Evolutionary conservation across 257 asterid species (phyloP).

Genomic region (Solanum bulbocastanum): DNA sequence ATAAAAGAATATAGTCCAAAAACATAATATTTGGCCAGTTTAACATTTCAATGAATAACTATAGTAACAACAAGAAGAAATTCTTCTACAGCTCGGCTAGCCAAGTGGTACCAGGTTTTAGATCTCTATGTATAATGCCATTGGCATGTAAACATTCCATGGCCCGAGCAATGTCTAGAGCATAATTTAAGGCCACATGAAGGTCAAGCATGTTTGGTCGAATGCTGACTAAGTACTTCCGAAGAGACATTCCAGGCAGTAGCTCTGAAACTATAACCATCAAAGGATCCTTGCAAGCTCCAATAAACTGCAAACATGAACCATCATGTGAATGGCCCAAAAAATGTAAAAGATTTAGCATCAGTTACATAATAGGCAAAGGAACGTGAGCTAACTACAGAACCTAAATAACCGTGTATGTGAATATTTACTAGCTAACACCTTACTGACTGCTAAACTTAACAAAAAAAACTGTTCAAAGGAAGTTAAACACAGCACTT

Average conservation of each 20-base stretch:
- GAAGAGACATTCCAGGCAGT: constrained; percentile 90
- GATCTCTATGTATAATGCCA: constrained; percentile 92
- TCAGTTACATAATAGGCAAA: neutral
- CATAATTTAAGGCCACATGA: constrained; percentile 59
- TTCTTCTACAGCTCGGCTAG: constrained; percentile 18
- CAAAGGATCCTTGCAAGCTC: constrained; percentile 97
- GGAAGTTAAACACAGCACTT: neutral
- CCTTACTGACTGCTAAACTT: neutral
- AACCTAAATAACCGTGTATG: neutral
- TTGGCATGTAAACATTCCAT: constrained; percentile 95
- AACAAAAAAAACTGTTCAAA: neutral
- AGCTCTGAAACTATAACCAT: constrained; percentile 96
- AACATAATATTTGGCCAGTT: neutral
- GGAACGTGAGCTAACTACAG: neutral
- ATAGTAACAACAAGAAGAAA: neutral
- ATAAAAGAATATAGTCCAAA: neutral
- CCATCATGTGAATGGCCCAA: neutral
- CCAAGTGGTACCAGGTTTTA: constrained; percentile 74
- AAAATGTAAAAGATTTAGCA: neutral
- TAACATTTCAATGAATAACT: constrained; percentile 6
- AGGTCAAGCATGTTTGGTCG: constrained; percentile 83
- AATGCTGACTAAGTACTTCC: constrained; percentile 65
- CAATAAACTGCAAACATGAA: constrained; percentile 66
- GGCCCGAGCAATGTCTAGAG: constrained; percentile 88
- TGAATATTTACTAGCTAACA: neutral